These are phyloP conservation scores for Glycine soja DNA, from an alignment of 306 rosid species.

Conservation along the genomic window DNA sequence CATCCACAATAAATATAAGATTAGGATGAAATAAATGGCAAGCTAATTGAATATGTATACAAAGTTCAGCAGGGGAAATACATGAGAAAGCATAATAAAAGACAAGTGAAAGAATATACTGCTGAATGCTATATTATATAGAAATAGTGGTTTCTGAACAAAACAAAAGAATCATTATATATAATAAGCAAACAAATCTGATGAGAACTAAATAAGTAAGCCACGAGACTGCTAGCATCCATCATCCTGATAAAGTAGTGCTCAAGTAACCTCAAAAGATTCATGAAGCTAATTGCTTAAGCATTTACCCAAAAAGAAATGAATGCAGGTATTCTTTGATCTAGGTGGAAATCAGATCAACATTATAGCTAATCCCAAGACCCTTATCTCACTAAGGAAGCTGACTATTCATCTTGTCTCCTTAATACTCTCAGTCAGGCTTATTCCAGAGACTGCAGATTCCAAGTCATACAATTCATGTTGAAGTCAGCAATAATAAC, in stretches of 20 bases:
- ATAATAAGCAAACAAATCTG: constrained; percentile 16
- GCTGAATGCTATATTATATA: constrained; percentile 20
- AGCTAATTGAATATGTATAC: constrained; percentile 1
- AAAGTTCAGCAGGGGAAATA: constrained; percentile 15
- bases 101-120: constrained; percentile 35
- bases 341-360: constrained; percentile 22
- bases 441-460: constrained; percentile 32
- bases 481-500: constrained; percentile 28
- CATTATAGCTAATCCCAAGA: neutral
- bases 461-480: constrained; percentile 11
- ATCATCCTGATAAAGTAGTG: neutral
- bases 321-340: constrained; percentile 19
- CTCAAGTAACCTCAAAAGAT: constrained; percentile 19
- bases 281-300: constrained; percentile 13
- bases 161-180: constrained; percentile 32
- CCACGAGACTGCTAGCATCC: constrained; percentile 22
- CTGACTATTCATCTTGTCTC: constrained; percentile 25
- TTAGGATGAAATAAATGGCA: constrained; percentile 45
- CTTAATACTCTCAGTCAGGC: constrained; percentile 8
- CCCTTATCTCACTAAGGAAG: constrained; percentile 29
- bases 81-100: constrained; percentile 13
- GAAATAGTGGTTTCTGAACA: constrained; percentile 34
- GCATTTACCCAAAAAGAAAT: constrained; percentile 26
- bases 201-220: neutral
- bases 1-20: constrained; percentile 43